Base-by-base conservation (phyloP, 2,329 filamentous ascomycete species). In the Blumeria graminis region DNA sequence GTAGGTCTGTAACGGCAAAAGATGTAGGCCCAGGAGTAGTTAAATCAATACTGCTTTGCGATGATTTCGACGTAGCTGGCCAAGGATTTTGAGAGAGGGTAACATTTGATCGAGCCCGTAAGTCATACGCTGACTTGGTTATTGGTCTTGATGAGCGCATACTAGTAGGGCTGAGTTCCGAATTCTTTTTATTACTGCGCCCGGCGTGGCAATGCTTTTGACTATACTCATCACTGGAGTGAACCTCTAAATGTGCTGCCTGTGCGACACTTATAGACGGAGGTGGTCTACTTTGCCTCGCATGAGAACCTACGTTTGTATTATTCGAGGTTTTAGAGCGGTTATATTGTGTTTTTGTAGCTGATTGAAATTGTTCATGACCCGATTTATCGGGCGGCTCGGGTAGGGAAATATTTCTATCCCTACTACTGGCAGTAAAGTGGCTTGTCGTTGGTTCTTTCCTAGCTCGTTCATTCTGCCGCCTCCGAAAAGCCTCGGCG, bases 401-500 rank as follows among this genome's bases (percentile, higher is more conserved):
- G 13, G 62, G 59, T 56, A 66, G 64, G 18, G 68, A 63, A 8
- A 9, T 8, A 38, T 53, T 53, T 38, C 33, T 36, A 8, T 28
- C 65, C 63, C 33, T 54, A 65, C 65, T 34, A 61, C 53, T n/a
- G 22, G 58, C 65, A n/a, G 58, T 65, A 69, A 61, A 57, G 48
- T 68, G 73, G 58, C 72, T 72, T 62, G 72, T 69, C 10, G 68
- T 66, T 18, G 70, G 63, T 63, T 76, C 73, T 33, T 60, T 69
- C 11, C 76, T 72, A n/a, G 72, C 66, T 58, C 77, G 71, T 59
- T 81, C 79, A 46, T 75, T 76, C 64, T 93, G 86, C 34, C 86
- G 76, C 59, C 86, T 76, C 57, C 86, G 74, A 65, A 93, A 94
- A 1, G 87, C 87, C 64, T 93, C 86, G 1, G 88, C 89, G 62